A percentile compares a stretch with the other conserved stretches of the same genome.
Conservation (phyloP, 257 asterid species). For the Catharanthus roseus region DNA sequence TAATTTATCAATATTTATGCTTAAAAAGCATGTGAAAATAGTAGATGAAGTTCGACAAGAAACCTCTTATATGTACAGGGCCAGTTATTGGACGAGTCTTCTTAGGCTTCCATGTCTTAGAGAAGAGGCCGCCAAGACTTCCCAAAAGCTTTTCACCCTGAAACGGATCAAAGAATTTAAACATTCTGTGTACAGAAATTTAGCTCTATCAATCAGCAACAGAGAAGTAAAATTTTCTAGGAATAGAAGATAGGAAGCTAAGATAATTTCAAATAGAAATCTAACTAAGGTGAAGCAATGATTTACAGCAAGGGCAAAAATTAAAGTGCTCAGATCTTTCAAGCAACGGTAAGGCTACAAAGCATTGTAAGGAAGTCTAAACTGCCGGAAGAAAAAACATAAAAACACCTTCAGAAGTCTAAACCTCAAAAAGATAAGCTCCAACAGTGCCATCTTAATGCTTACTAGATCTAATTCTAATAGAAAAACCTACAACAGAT, state of each 20-base stretch:
- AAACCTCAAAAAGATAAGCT: neutral
- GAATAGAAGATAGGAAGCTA: neutral
- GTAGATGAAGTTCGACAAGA: constrained; percentile 14
- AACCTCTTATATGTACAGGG: constrained; percentile 60
- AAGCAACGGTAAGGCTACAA: neutral
- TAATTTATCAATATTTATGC: constrained; percentile 1
- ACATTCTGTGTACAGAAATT: constrained; percentile 3
- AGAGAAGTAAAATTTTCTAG: neutral
- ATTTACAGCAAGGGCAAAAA: neutral
- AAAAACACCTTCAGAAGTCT: neutral
- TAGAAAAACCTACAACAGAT: too few relatives aligned
- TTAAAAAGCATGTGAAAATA: neutral
- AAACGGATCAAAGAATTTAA: constrained; percentile 24
- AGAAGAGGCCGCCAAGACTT: constrained; percentile 89
- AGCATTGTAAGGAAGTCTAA: too few relatives aligned
- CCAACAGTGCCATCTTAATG: neutral
- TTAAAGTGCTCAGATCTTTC: neutral
- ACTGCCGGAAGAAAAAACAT: neutral
- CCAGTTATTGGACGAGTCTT: constrained; percentile 66
- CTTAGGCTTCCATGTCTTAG: constrained; percentile 94
- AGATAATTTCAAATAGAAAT: neutral
- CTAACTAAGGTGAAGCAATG: neutral
- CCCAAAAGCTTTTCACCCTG: constrained; percentile 98
- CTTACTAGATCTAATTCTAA: too few relatives aligned
- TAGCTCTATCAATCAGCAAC: neutral